Evolutionary conservation across 202 grass and related monocot species (phyloP).

Genomic region (Musa balbisiana): DNA sequence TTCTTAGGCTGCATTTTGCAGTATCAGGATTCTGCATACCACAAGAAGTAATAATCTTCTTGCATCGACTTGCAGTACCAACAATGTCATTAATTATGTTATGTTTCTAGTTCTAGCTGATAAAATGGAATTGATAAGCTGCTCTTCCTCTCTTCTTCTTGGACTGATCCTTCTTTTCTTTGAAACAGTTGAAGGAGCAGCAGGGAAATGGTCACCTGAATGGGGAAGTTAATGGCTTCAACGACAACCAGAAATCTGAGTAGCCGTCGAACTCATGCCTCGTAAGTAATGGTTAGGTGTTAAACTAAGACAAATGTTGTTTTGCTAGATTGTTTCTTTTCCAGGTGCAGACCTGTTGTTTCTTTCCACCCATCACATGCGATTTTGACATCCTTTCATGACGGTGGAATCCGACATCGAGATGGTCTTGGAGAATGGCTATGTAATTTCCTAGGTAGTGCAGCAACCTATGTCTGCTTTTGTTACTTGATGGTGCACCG

Average conservation of each 20-base stretch:
- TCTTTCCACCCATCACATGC: no score
- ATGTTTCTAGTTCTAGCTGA: background rate
- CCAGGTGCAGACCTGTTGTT: no score
- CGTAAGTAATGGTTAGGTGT: no score
- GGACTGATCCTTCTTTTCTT: background rate
- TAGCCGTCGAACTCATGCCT: background rate
- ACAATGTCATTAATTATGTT: background rate
- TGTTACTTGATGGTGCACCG: no score
- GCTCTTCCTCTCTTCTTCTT: background rate
- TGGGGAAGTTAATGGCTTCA: background rate
- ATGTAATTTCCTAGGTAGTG: no score
- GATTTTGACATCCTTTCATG: no score
- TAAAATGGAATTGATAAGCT: background rate
- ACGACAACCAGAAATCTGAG: constrained; percentile 6
- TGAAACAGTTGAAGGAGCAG: constrained; percentile 5
- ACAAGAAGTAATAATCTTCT: background rate
- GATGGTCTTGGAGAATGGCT: no score
- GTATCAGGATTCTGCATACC: background rate
- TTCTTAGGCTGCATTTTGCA: background rate
- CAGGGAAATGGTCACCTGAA: background rate
- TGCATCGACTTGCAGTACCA: background rate
- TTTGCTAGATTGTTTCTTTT: no score
- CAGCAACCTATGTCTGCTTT: no score
- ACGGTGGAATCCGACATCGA: no score
- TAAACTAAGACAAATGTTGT: no score